Evolutionary conservation across 1,284 basidiomycete species (phyloP).

Genomic region (Cryptococcus depauperatus): DNA sequence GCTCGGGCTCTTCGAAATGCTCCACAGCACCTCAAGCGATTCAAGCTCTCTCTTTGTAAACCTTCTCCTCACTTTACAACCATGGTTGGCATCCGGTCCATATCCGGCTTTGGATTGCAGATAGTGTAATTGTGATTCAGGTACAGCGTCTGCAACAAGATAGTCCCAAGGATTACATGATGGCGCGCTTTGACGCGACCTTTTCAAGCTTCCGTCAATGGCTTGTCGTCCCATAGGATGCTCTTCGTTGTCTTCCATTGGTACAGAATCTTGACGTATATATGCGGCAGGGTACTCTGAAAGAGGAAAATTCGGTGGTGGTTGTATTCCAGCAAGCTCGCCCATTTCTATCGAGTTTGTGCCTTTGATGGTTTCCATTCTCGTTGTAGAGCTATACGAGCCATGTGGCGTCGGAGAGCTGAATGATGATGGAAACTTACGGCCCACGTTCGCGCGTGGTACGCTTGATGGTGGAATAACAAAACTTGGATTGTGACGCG

Average conservation of each 20-base stretch:
- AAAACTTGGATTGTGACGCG: not conserved
- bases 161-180: slow-evolving; percentile 24
- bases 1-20: slow-evolving; percentile 16
- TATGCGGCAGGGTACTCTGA: slow-evolving; percentile 11
- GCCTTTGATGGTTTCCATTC: not conserved
- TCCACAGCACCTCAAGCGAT: slow-evolving; percentile 21
- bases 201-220: not conserved
- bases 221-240: not conserved
- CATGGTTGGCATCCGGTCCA: slow-evolving; percentile 10
- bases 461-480: not conserved
- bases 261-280: slow-evolving; percentile 16
- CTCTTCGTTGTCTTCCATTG: slow-evolving; percentile 12
- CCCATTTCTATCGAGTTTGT: not conserved
- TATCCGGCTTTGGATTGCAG: slow-evolving; percentile 6
- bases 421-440: not conserved
- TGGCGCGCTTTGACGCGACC: slow-evolving; percentile 1
- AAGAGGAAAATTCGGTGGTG: slow-evolving; percentile 15
- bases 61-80: slow-evolving; percentile 14
- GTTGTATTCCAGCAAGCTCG: slow-evolving; percentile 16
- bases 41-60: slow-evolving; percentile 17
- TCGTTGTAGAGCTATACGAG: not conserved
- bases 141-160: slow-evolving; percentile 6
- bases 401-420: not conserved
- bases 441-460: not conserved
- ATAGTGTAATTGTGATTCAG: not conserved